Conservation (phyloP, 2,329 filamentous ascomycete species). For the Cytospora chrysosperma region DNA sequence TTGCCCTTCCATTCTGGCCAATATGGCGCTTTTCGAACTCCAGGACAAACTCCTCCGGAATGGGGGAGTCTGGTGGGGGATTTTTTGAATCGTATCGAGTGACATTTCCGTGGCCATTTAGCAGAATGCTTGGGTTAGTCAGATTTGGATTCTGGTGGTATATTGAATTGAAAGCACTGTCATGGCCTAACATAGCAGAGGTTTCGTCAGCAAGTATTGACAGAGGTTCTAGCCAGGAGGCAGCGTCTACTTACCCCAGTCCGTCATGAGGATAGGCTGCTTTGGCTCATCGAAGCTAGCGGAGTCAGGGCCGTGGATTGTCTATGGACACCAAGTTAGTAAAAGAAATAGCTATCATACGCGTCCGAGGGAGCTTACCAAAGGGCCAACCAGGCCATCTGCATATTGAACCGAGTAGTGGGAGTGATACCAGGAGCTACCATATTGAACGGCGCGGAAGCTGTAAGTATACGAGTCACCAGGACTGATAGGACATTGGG, state of each 20-base stretch:
- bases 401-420: constrained; percentile 60
- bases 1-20: constrained; percentile 25
- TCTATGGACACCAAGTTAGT: constrained; percentile 11
- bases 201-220: not conserved
- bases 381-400: constrained; percentile 62
- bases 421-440: constrained; percentile 32
- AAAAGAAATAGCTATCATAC: not conserved
- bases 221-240: not conserved
- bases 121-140: constrained; percentile 11
- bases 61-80: constrained; percentile 1
- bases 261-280: constrained; percentile 23
- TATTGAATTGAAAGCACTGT: constrained; percentile 12
- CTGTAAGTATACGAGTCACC: constrained; percentile 59
- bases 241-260: constrained; percentile 21
- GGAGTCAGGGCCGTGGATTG: constrained; percentile 24
- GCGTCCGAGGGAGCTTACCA: constrained; percentile 39
- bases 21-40: constrained; percentile 14
- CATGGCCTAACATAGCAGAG: constrained; percentile 3
- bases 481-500: constrained; percentile 59
- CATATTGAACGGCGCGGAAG: constrained; percentile 50
- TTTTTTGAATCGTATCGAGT: constrained; percentile 1
- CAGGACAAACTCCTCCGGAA: constrained; percentile 6
- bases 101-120: constrained; percentile 18
- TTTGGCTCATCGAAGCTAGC: constrained; percentile 23
- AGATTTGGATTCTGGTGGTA: constrained; percentile 7